Conservation (phyloP, 441 rosid genomes). For the Pelargonium australe region DNA sequence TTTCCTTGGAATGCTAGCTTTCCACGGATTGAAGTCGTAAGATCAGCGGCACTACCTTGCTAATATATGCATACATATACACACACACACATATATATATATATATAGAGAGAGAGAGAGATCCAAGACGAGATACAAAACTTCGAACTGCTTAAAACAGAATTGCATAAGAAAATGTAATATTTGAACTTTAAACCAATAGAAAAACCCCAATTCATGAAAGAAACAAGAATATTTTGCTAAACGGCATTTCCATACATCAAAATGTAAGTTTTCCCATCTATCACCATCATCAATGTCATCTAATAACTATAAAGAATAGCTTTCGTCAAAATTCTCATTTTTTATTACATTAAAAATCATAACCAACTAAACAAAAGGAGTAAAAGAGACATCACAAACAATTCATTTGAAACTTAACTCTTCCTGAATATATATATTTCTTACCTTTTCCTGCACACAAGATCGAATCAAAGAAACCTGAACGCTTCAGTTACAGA, state of each 20-base stretch:
- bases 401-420: conserved; percentile 25
- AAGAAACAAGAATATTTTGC: conserved; percentile 27
- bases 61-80: too few species aligned
- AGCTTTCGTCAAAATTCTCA: conserved; percentile 42
- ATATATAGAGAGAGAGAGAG: too few species aligned
- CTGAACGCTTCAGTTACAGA: background rate
- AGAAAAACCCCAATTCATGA: too few species aligned
- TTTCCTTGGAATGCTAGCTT: too few species aligned
- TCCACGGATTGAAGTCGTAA: too few species aligned
- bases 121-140: too few species aligned
- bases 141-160: too few species aligned
- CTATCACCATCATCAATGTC: conserved; percentile 28
- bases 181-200: too few species aligned
- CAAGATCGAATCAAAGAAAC: conserved; percentile 11
- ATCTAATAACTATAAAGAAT: conserved; percentile 34
- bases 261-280: conserved; percentile 24
- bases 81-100: too few species aligned
- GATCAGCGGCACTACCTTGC: too few species aligned
- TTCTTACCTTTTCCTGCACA: conserved; percentile 31
- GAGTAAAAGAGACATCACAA: conserved; percentile 23
- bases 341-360: conserved; percentile 38
- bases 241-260: conserved; percentile 26
- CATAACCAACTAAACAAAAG: conserved; percentile 29
- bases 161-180: too few species aligned
- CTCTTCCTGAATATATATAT: conserved; percentile 19